phyloP scores from a whole-genome alignment of 768 basidiomycete genomes.

The Phaffia tasmanica region DNA sequence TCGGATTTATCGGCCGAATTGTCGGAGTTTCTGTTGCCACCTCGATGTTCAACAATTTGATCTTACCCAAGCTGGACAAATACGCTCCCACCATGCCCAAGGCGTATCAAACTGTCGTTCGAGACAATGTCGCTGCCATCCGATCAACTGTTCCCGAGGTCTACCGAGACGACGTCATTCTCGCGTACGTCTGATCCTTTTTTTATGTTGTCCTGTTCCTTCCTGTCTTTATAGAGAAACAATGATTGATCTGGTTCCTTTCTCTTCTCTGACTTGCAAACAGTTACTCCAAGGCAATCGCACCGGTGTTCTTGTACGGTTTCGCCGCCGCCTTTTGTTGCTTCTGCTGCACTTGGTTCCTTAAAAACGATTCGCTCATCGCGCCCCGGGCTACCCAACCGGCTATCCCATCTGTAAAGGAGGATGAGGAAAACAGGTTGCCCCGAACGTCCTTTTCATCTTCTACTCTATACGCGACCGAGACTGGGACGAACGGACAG shows the following conservation, averaged over 20 bases:
- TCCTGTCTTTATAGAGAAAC: neutral
- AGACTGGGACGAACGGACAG: too few relatives aligned
- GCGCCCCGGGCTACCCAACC: too few relatives aligned
- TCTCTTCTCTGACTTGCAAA: neutral
- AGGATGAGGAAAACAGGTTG: too few relatives aligned
- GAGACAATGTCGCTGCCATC: conserved; percentile 14
- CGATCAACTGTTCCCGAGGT: conserved; percentile 10
- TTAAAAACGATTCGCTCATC: conserved; percentile 9
- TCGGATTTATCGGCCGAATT: conserved; percentile 29
- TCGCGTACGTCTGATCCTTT: conserved; percentile 4
- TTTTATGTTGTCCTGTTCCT: neutral
- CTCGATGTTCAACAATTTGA: conserved; percentile 31
- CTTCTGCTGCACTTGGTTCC: neutral
- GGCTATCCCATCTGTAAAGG: too few relatives aligned
- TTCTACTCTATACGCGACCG: too few relatives aligned
- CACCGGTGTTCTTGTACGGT: conserved; percentile 11
- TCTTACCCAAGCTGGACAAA: conserved; percentile 1
- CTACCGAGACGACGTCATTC: conserved; percentile 12
- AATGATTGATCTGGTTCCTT: neutral
- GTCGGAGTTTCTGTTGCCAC: conserved; percentile 31
- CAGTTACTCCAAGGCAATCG: conserved; percentile 10
- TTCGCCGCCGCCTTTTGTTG: neutral
- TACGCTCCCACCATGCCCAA: conserved; percentile 4
- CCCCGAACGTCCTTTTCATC: too few relatives aligned
- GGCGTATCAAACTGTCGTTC: conserved; percentile 4